These are phyloP conservation scores for Lepraria neglecta DNA, from an alignment of 495 filamentous ascomycete species.

Conservation along the genomic window DNA sequence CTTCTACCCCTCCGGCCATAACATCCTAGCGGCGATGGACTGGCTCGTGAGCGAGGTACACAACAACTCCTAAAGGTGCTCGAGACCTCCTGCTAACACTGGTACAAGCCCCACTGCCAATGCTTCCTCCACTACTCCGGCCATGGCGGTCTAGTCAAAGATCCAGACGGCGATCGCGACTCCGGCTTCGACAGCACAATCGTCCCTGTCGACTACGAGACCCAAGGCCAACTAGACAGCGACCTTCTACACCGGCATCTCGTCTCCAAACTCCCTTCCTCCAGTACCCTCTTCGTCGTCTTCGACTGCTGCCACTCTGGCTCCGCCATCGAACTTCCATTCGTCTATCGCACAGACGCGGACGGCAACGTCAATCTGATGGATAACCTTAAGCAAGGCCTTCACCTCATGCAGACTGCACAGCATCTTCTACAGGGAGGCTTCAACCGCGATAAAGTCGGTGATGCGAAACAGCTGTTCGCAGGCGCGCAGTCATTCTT, in stretches of 20 bases:
- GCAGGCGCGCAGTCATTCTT: constrained; percentile 52
- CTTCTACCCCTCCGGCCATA: constrained; percentile 48
- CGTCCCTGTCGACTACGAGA: constrained; percentile 49
- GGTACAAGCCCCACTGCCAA: constrained; percentile 38
- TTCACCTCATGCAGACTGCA: constrained; percentile 42
- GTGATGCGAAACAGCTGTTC: constrained; percentile 48
- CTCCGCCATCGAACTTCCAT: constrained; percentile 53
- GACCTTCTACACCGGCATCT: constrained; percentile 47
- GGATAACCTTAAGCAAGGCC: constrained; percentile 48
- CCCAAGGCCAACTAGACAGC: constrained; percentile 46
- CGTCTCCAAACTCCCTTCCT: constrained; percentile 46
- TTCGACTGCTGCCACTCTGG: constrained; percentile 62
- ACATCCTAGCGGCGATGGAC: constrained; percentile 51
- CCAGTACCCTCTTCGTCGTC: constrained; percentile 48
- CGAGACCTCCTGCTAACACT: too few relatives aligned
- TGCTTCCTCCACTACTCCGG: constrained; percentile 55
- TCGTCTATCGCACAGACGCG: constrained; percentile 50
- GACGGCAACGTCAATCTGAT: constrained; percentile 50
- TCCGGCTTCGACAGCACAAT: constrained; percentile 50
- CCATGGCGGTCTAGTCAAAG: constrained; percentile 47
- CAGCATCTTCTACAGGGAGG: constrained; percentile 47
- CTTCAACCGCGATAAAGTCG: constrained; percentile 42
- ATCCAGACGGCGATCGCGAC: constrained; percentile 40
- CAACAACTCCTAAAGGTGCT: too few relatives aligned
- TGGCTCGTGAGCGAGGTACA: constrained; percentile 41